Percentiles rank a stretch among this genome's conserved stretches.
Conservation (phyloP, 768 basidiomycete species). For the Leucogyrophana mollusca region DNA sequence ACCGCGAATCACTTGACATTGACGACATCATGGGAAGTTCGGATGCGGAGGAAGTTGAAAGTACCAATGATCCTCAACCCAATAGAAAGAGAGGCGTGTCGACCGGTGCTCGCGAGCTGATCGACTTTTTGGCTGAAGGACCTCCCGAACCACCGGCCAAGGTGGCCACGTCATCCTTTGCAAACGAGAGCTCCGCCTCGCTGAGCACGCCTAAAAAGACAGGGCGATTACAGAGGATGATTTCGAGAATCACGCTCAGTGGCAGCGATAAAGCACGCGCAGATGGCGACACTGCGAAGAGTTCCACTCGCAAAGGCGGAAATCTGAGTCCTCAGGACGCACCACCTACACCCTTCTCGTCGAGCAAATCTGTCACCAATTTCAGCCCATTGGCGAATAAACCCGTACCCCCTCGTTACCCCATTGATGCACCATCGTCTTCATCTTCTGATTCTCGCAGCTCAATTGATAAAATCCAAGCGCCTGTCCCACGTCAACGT, state of each 20-base stretch:
- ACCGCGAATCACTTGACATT: constrained; percentile 69
- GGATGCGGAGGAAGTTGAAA: constrained; percentile 52
- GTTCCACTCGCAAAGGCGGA: constrained; percentile 30
- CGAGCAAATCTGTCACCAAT: constrained; percentile 36
- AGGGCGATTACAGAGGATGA: constrained; percentile 76
- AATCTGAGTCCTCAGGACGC: constrained; percentile 19
- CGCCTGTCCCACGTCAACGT: constrained; percentile 20
- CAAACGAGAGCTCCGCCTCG: constrained; percentile 43
- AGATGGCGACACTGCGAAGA: constrained; percentile 20
- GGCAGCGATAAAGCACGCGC: constrained; percentile 11
- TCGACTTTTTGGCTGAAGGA: constrained; percentile 59
- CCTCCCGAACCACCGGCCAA: constrained; percentile 41
- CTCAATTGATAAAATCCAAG: constrained; percentile 14
- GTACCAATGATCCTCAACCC: constrained; percentile 40
- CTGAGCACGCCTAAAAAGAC: constrained; percentile 43
- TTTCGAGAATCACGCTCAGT: constrained; percentile 69
- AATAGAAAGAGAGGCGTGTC: constrained; percentile 39
- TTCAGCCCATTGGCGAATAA: constrained; percentile 53
- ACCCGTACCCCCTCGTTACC: constrained; percentile 62
- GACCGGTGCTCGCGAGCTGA: constrained; percentile 44
- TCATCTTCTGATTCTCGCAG: constrained; percentile 37
- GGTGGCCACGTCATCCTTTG: constrained; percentile 13
- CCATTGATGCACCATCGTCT: constrained; percentile 42
- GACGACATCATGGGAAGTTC: constrained; percentile 74
- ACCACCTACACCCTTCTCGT: constrained; percentile 2